These are phyloP conservation scores for Microdochium nivale DNA, from an alignment of 2,329 filamentous ascomycete genomes.

Conservation along the genomic window DNA sequence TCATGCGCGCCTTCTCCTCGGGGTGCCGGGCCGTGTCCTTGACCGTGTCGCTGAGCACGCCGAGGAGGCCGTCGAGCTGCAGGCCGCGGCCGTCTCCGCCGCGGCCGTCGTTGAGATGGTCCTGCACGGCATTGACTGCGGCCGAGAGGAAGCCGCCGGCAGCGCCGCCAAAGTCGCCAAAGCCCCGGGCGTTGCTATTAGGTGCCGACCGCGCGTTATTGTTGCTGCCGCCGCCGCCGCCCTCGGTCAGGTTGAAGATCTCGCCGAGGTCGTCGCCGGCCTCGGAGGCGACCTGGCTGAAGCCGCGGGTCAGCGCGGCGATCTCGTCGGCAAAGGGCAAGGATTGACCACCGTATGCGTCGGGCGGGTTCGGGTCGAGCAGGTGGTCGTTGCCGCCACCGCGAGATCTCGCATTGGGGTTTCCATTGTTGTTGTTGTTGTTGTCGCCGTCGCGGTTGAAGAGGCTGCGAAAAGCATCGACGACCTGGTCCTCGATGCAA, in stretches of 20 bases:
- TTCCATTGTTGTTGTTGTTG: slow-evolving; percentile 5
- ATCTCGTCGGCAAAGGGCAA: slow-evolving; percentile 38
- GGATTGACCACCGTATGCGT: slow-evolving; percentile 30
- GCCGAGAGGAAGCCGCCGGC: slow-evolving; percentile 30
- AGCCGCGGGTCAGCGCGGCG: slow-evolving; percentile 28
- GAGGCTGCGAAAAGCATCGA: slow-evolving; percentile 34
- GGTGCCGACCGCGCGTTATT: not conserved
- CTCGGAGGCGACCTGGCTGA: slow-evolving; percentile 29
- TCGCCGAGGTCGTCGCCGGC: slow-evolving; percentile 32
- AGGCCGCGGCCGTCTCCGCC: slow-evolving; percentile 21
- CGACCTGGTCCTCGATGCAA: slow-evolving; percentile 31
- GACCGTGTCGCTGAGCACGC: slow-evolving; percentile 30
- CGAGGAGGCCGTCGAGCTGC: slow-evolving; percentile 32
- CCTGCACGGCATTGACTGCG: slow-evolving; percentile 31
- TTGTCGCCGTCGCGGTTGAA: slow-evolving; percentile 24
- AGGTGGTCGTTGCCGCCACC: slow-evolving; percentile 8
- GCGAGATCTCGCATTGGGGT: slow-evolving; percentile 1
- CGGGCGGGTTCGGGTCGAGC: slow-evolving; percentile 25
- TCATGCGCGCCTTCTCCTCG: slow-evolving; percentile 34
- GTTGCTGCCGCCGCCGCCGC: slow-evolving; percentile 5
- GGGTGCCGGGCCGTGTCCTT: slow-evolving; percentile 35
- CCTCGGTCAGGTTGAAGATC: slow-evolving; percentile 33
- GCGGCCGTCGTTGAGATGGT: slow-evolving; percentile 24
- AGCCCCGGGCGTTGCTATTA: slow-evolving; percentile 2
- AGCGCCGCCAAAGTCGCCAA: slow-evolving; percentile 9